Base-by-base conservation (phyloP, 1,284 basidiomycete species). In the Malassezia sp. region DNA sequence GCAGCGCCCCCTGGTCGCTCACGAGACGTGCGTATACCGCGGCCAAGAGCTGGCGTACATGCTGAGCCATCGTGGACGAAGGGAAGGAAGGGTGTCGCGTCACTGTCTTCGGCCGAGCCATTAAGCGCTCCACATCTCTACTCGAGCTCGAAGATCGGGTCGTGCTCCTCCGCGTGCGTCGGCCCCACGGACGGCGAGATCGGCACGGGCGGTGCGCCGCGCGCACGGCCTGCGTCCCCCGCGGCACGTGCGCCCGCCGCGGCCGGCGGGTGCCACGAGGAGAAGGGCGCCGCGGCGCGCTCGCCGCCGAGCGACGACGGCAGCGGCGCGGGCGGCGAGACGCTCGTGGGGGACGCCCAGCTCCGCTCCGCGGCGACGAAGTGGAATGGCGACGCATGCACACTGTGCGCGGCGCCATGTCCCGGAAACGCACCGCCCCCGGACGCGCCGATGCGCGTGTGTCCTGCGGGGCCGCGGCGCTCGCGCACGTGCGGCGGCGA, bases 121-220 rank as follows among this genome's bases (percentile, higher is more conserved):
- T n/a, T n/a, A n/a, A n/a, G n/a, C n/a, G n/a, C n/a, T n/a, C n/a
- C n/a, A n/a, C n/a, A n/a, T 29, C 8, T n/a, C 40, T 44, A 69
- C 36, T 69, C 66, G 20, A 69, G 54, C 45, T 69, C 64, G 30
- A 69, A 69, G 28, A 69, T 65, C 3, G 63, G 53, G 32, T 67
- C 66, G 11, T 69, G 62, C 29, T 56, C 55, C 35, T 60, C 65
- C 24, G 60, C 63, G 27, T 58, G 49, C 24, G 49, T 47, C 10
- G 63, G 60, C 18, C 54, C 43, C 11, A 63, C 47, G 2, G 63
- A 57, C 9, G 62, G 50, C 0, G 61, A 55, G 30, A 59, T 52
- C 2, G 63, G 56, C 12, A 40, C 40, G 24, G 50, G 49, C 2
- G 52, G 17, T 28, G 53, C 6, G 47, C 52, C 28, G 41, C 45